phyloP scores from a whole-genome alignment of 2,329 filamentous ascomycete genomes.

The Alternaria longipes region DNA sequence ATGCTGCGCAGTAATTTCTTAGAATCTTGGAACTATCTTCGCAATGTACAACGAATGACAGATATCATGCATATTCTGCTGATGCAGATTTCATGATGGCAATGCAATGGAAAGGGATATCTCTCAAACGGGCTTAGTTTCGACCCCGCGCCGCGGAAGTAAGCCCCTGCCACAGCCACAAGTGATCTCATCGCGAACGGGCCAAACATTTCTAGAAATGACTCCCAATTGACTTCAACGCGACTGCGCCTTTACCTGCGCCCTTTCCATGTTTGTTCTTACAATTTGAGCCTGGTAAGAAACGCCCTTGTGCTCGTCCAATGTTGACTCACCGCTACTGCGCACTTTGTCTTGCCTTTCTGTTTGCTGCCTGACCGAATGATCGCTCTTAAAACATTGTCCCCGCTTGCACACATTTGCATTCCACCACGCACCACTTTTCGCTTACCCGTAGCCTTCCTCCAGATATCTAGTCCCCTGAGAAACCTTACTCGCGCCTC shows the following conservation, averaged over 20 bases:
- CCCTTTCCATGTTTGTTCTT: slow-evolving; percentile 14
- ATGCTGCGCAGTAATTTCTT: no score
- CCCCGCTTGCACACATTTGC: slow-evolving; percentile 24
- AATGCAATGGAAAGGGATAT: background rate
- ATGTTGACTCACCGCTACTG: slow-evolving; percentile 22
- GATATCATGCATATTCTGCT: background rate
- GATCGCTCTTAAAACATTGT: slow-evolving; percentile 23
- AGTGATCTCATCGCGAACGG: slow-evolving; percentile 22
- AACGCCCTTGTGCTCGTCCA: slow-evolving; percentile 25
- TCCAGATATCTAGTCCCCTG: slow-evolving; percentile 19
- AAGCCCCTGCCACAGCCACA: slow-evolving; percentile 17
- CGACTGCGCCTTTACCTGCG: slow-evolving; percentile 14
- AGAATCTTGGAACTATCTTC: no score
- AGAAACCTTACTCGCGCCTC: background rate
- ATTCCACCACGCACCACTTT: slow-evolving; percentile 11
- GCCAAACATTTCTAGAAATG: slow-evolving; percentile 9
- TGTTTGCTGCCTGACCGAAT: slow-evolving; percentile 30
- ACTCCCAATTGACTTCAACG: slow-evolving; percentile 14
- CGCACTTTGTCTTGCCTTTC: slow-evolving; percentile 4
- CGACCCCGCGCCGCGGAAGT: slow-evolving; percentile 13
- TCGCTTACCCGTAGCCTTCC: slow-evolving; percentile 24
- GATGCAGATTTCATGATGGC: background rate
- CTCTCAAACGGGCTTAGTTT: slow-evolving; percentile 2
- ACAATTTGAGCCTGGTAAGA: slow-evolving; percentile 5
- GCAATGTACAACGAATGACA: background rate